A percentile compares a stretch with the other conserved stretches of the same genome.
Conservation (phyloP, 441 rosid species). For the Jatropha multifida region DNA sequence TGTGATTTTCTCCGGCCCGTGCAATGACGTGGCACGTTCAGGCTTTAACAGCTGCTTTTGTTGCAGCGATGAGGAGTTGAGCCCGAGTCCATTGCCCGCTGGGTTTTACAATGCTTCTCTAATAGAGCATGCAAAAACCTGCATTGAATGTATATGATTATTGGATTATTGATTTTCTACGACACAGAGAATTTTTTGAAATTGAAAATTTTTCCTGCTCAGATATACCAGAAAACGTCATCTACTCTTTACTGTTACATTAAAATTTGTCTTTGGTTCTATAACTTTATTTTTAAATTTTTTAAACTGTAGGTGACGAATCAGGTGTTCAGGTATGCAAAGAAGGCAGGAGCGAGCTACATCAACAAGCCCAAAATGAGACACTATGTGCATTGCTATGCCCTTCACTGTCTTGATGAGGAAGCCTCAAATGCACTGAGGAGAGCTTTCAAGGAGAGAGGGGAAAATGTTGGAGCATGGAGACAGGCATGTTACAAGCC, state of each 20-base stretch:
- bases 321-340: conserved; percentile 90
- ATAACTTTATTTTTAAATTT: not conserved
- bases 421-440: conserved; percentile 73
- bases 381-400: conserved; percentile 95
- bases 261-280: not conserved
- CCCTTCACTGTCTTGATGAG: conserved; percentile 88
- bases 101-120: not conserved
- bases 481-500: conserved; percentile 95
- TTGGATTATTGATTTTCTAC: conserved; percentile 4
- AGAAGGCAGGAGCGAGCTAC: conserved; percentile 89
- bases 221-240: not conserved
- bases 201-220: not conserved
- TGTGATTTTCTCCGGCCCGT: conserved; percentile 7
- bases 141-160: not conserved
- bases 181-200: not conserved
- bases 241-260: conserved; percentile 3
- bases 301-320: conserved; percentile 66
- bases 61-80: not conserved
- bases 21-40: conserved; percentile 9
- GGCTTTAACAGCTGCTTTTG: not conserved
- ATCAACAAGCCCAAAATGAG: conserved; percentile 99
- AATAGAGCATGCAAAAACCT: not conserved
- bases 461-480: conserved; percentile 97
- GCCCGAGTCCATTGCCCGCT: not conserved
- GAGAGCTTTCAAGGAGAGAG: conserved; percentile 80